Evolutionary conservation across 352 stramenopile species (phyloP), one percentile per base, ranked within the genome.

Genomic region (Pythium dissotocum): DNA sequence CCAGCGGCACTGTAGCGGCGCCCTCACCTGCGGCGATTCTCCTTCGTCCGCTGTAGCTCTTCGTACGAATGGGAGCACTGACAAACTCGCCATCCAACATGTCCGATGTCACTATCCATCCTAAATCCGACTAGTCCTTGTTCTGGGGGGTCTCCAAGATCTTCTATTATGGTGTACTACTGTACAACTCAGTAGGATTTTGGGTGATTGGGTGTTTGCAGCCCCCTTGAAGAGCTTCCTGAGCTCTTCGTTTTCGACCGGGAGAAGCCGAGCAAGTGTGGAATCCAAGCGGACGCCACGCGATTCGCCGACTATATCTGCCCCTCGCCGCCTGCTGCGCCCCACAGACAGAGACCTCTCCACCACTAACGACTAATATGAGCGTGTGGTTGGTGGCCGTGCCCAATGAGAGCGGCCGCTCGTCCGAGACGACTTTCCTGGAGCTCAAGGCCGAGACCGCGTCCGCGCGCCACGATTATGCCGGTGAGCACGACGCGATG

Each of bases 361-460:
- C 9, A 5, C 6, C 48, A 49, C 8, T 26, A 44, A 48, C 28
- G 13, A 59, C 36, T 44, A 67, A n/a, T 14, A 77, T 82, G 75
- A 76, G 83, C 66, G 80, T 91, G 66, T 94, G 85, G 87, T 76
- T 95, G 13, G 85, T 95, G 63, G 87, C 83, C 49, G 84, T 94
- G 61, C 87, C 87, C n/a, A 95, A 95, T 66, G 87, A 95, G 73
- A 79, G 80, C 73, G 88, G 77, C 69, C 85, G 79, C 62, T 93
- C 87, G 28, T 88, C 80, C 61, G 87, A 95, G 67, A 90, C 85
- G 30, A 95, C 87, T 0, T 95, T 95, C 72, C 75, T 93, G 44
- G 85, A 90, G 57, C 84, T 95, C 58, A 95, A 94, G 72, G 83
- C 85, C 26, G 86, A 94, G 76, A 95, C 85, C 14, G 86, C 82